These are phyloP conservation scores for Kodamaea fukazawae DNA, from an alignment of 805 yeast species.

Conservation along the genomic window DNA sequence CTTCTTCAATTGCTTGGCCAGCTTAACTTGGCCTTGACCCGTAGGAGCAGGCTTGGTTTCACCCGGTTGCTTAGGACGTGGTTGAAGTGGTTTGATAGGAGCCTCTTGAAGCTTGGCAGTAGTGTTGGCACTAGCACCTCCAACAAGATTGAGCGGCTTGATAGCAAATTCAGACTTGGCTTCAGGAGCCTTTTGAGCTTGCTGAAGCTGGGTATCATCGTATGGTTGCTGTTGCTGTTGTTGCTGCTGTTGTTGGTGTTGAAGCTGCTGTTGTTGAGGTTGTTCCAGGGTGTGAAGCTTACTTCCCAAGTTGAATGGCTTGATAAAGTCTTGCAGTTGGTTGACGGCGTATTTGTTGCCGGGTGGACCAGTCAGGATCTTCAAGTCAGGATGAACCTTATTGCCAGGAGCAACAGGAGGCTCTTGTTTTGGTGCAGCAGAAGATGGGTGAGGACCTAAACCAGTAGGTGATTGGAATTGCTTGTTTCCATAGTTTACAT, in stretches of 20 bases:
- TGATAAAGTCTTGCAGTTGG: conserved; percentile 13
- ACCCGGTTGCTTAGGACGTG: conserved; percentile 11
- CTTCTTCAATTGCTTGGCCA: conserved; percentile 39
- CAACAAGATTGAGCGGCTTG: conserved; percentile 14
- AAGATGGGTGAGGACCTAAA: conserved; percentile 20
- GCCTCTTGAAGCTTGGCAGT: conserved; percentile 13
- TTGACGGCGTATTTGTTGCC: conserved; percentile 11
- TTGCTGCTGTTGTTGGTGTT: conserved; percentile 1
- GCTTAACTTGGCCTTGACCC: conserved; percentile 21
- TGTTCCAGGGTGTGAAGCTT: conserved; percentile 11
- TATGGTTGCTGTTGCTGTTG: conserved; percentile 1
- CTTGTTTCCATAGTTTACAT: conserved; percentile 4
- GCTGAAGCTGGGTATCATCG: conserved; percentile 1
- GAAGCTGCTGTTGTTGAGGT: conserved; percentile 11
- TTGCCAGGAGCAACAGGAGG: conserved; percentile 31
- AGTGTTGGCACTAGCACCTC: conserved; percentile 8
- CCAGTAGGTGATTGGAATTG: conserved; percentile 18
- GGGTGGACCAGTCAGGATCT: conserved; percentile 27
- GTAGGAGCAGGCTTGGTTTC: conserved; percentile 7
- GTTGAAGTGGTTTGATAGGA: conserved; percentile 28
- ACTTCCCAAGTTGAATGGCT: conserved; percentile 18
- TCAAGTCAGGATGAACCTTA: conserved; percentile 29
- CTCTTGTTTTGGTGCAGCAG: conserved; percentile 25
- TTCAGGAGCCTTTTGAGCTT: neutral
- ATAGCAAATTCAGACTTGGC: conserved; percentile 9